These are phyloP conservation scores for Coemansia sp. DNA, from an alignment of 192 early-diverging fungal genomes.

Conservation along the genomic window DNA sequence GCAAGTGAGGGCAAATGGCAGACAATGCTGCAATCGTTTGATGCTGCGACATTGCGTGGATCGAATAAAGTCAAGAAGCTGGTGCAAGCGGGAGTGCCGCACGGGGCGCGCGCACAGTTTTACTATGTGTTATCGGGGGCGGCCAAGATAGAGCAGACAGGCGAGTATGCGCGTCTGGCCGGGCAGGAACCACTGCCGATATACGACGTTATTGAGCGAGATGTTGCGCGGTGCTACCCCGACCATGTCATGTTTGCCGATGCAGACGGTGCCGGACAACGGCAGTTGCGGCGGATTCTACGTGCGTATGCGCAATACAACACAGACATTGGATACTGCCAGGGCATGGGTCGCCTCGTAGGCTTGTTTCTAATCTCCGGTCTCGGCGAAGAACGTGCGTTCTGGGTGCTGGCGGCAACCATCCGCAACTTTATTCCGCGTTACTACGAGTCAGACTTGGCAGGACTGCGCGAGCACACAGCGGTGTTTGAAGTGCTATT, in stretches of 20 bases:
- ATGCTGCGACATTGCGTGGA: slow-evolving; percentile 29
- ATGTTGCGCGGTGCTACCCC: slow-evolving; percentile 85
- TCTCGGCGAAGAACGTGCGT: slow-evolving; percentile 79
- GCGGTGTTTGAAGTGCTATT: slow-evolving; percentile 77
- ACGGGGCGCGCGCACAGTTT: slow-evolving; percentile 26
- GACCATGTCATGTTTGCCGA: slow-evolving; percentile 80
- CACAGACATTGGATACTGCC: slow-evolving; percentile 84
- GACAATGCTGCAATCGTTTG: slow-evolving; percentile 37
- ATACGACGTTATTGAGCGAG: slow-evolving; percentile 88
- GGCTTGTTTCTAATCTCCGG: slow-evolving; percentile 86
- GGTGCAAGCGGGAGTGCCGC: slow-evolving; percentile 43
- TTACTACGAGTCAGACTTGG: slow-evolving; percentile 73
- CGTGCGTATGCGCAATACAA: slow-evolving; percentile 88
- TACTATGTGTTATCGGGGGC: slow-evolving; percentile 48
- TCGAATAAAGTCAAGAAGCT: slow-evolving; percentile 53
- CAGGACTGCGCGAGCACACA: slow-evolving; percentile 77
- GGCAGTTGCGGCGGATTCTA: slow-evolving; percentile 73
- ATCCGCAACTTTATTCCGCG: slow-evolving; percentile 71
- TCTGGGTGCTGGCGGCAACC: slow-evolving; percentile 82
- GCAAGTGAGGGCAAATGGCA: slow-evolving; percentile 39
- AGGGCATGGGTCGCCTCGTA: slow-evolving; percentile 92
- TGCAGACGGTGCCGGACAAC: slow-evolving; percentile 66
- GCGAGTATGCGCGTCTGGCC: slow-evolving; percentile 35
- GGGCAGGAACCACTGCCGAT: slow-evolving; percentile 50
- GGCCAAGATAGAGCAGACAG: slow-evolving; percentile 6